phyloP scores from a whole-genome alignment of 345 rosid species.

The Citropsis articulata region DNA sequence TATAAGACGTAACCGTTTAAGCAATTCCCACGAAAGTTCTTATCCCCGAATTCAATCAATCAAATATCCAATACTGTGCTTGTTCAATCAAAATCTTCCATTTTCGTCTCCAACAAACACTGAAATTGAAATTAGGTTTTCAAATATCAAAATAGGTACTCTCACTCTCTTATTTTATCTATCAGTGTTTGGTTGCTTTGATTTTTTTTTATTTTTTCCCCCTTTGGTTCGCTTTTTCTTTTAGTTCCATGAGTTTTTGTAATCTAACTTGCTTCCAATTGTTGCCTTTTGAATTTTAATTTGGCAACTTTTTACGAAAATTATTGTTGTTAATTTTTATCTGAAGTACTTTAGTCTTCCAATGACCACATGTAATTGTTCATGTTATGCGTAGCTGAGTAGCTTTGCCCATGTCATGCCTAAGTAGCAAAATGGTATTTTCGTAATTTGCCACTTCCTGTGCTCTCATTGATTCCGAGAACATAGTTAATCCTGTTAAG shows the following conservation, averaged over 20 bases:
- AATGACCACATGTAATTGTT: too few species aligned
- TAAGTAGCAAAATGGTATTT: too few species aligned
- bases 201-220: background rate
- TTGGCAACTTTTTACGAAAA: too few species aligned
- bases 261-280: background rate
- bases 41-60: background rate
- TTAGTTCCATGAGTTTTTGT: background rate
- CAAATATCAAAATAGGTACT: background rate
- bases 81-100: background rate
- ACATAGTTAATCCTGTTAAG: background rate
- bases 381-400: too few species aligned
- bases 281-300: background rate
- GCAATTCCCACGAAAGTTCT: background rate
- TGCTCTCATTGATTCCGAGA: background rate
- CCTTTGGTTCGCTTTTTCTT: background rate
- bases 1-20: too few species aligned
- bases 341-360: too few species aligned
- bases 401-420: too few species aligned
- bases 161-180: background rate
- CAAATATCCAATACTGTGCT: background rate
- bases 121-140: background rate
- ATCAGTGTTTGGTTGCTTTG: background rate
- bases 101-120: background rate
- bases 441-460: background rate
- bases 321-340: too few species aligned